A percentile compares a stretch with the other conserved stretches of the same genome.
phyloP scores from a whole-genome alignment of 768 basidiomycete genomes.

The Mycena indigotica region DNA sequence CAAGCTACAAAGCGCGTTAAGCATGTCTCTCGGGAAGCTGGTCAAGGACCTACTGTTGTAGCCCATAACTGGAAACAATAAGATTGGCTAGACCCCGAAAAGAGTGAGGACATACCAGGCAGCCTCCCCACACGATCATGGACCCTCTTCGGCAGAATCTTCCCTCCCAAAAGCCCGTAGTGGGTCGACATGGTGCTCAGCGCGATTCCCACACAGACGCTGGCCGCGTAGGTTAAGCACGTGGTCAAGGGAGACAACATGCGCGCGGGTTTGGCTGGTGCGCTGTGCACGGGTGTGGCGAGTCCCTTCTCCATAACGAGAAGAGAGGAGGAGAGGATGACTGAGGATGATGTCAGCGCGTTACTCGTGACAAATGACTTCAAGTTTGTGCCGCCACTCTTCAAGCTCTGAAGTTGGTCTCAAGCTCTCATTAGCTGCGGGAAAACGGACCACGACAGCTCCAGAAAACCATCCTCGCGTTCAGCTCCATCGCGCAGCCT shows the following conservation, averaged over 20 bases:
- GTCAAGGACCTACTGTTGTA: slow-evolving; percentile 55
- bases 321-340: no score
- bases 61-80: slow-evolving; percentile 49
- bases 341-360: no score
- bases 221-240: not conserved
- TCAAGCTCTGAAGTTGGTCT: no score
- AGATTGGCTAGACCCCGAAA: not conserved
- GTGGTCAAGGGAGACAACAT: not conserved
- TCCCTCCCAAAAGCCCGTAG: not conserved
- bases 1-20: slow-evolving; percentile 45
- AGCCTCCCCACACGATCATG: slow-evolving; percentile 35
- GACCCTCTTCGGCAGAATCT: not conserved
- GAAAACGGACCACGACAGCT: no score
- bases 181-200: not conserved
- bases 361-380: no score
- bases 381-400: no score
- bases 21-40: not conserved
- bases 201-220: not conserved
- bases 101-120: slow-evolving; percentile 32
- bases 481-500: no score
- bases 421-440: no score
- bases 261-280: no score
- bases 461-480: no score
- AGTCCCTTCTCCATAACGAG: no score
- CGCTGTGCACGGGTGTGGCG: no score